Percentiles rank a stretch among this genome's conserved stretches.
These are phyloP conservation scores for Penicillium cataractarum DNA, from an alignment of 495 filamentous ascomycete genomes.

Conservation along the genomic window DNA sequence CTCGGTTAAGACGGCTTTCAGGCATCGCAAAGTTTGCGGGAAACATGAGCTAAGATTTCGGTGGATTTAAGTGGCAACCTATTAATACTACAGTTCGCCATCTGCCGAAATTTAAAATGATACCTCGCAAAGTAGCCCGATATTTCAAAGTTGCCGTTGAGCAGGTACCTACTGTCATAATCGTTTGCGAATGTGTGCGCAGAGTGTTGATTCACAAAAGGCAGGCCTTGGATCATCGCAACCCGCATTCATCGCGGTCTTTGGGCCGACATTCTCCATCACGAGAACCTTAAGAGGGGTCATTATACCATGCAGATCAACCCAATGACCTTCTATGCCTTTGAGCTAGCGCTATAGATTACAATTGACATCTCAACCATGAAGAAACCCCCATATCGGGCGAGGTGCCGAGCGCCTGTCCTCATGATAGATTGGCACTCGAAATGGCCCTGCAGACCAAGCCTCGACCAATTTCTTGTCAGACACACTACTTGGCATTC, in stretches of 20 bases:
- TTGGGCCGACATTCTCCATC: constrained; percentile 14
- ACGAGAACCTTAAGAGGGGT: constrained; percentile 2
- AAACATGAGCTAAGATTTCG: constrained; percentile 18
- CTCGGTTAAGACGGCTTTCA: constrained; percentile 34
- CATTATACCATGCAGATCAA: constrained; percentile 16
- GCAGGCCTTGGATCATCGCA: neutral
- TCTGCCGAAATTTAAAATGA: constrained; percentile 7
- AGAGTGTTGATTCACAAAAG: neutral
- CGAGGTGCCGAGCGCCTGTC: constrained; percentile 7
- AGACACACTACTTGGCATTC: constrained; percentile 8
- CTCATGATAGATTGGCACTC: constrained; percentile 8
- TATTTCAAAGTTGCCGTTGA: neutral
- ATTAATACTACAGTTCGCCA: constrained; percentile 4
- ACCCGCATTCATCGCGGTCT: constrained; percentile 21
- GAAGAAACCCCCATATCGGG: constrained; percentile 6
- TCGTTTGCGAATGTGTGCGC: neutral
- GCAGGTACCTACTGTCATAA: neutral
- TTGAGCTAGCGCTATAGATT: neutral
- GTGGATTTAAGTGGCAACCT: constrained; percentile 20
- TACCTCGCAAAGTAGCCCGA: constrained; percentile 12
- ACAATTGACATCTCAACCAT: neutral
- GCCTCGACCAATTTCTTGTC: constrained; percentile 5
- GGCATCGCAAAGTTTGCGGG: constrained; percentile 13
- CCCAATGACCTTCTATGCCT: constrained; percentile 2
- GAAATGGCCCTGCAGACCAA: neutral